Evolutionary conservation across 305 asterid species (phyloP).

Genomic region (Galium porrigens): DNA sequence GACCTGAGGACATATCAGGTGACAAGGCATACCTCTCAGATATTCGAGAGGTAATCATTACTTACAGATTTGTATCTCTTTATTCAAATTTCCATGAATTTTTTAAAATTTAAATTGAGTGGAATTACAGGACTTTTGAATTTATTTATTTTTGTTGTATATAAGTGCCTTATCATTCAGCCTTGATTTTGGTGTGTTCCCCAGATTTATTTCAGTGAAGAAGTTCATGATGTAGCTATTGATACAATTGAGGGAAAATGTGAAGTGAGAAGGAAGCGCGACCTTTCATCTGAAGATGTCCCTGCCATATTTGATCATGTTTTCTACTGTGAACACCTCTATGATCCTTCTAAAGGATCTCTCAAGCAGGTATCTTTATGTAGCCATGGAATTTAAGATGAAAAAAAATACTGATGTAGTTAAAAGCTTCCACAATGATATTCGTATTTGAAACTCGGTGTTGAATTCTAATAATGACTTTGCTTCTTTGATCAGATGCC

Average conservation of each 20-base stretch:
- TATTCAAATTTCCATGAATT: not conserved
- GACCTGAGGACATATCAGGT: conserved; percentile 68
- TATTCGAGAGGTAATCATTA: conserved; percentile 62
- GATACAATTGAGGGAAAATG: conserved; percentile 63
- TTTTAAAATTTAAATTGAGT: not conserved
- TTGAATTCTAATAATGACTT: not conserved
- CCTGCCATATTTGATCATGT: conserved; percentile 49
- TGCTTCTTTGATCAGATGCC: conserved; percentile 48
- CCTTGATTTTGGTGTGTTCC: conserved; percentile 3
- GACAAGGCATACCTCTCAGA: conserved; percentile 77
- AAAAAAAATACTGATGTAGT: conserved; percentile 37
- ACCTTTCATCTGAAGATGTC: conserved; percentile 51
- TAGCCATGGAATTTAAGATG: not conserved
- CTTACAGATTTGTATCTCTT: not conserved
- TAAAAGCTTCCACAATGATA: not conserved
- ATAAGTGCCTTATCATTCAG: not conserved
- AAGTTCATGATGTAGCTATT: conserved; percentile 42
- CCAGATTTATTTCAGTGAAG: conserved; percentile 79
- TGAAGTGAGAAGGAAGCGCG: conserved; percentile 66
- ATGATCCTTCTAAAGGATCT: conserved; percentile 71
- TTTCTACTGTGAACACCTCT: conserved; percentile 69
- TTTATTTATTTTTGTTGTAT: not conserved
- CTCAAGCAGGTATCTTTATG: conserved; percentile 49
- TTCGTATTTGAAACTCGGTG: not conserved
- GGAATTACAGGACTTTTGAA: not conserved